Evolutionary conservation across 2,329 filamentous ascomycete species (phyloP), one percentile per base, ranked within the genome.

Genomic region (Exophiala alcalophila): DNA sequence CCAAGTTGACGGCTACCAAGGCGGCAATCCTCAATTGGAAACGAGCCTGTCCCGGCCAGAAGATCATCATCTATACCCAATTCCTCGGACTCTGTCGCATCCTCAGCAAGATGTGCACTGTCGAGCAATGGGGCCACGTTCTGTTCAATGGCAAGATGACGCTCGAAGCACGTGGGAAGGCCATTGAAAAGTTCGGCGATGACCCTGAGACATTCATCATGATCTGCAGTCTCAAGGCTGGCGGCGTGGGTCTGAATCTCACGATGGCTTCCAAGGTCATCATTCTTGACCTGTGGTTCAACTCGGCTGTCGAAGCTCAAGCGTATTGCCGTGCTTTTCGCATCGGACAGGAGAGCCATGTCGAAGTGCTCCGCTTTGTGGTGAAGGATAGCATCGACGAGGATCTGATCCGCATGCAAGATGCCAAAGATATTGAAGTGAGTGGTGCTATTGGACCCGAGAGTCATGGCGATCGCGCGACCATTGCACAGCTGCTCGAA

Each of bases 311-410:
- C 0, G 81, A 87, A 52, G 65, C 78, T n/a, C 84, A 87, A 54
- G 81, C 77, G 0, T 72, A 73, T 26, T 65, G 65, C 55, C 28
- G 61, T 55, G 46, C 34, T 2, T 55, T 52, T 20, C 42, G 44
- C 20, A 78, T 81, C 2, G 83, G 83, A 0, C 85, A 91, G 50
- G 49, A 57, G 0, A 75, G 81, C 28, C 65, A 77, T 23, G 81
- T 81, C 0, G 65, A 77, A 8, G 72, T 84, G 44, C 70, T 77
- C 1, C 71, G 79, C 0, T 68, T 88, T 23, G 61, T 79, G 1
- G 68, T 80, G 0, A 61, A 66, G 1, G 66, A 74, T 4, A 76
- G 72, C 0, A 74, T 86, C 4, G 83, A 89, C 45, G 65, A 73
- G 7, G 64, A 70, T 0, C 66, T 88, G 3, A 57, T 72, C 0